Percentiles rank a stretch among this genome's conserved stretches.
These are phyloP conservation scores for Peniophora sp. DNA, from an alignment of 1,284 basidiomycete genomes.

Conservation along the genomic window DNA sequence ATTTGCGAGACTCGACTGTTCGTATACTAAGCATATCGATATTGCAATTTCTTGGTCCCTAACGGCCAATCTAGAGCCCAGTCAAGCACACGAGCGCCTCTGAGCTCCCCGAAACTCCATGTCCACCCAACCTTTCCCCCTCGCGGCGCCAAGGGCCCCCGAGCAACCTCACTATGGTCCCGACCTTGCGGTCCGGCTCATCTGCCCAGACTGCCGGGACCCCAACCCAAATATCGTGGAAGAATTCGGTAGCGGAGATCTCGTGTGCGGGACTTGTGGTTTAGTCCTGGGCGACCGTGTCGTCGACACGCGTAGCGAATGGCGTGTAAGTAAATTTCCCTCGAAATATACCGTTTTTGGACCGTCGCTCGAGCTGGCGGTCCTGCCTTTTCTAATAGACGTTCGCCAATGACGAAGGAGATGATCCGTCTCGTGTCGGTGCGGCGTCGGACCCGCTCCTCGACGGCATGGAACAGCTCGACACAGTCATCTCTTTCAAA, in stretches of 20 bases:
- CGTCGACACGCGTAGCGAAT: constrained; percentile 97
- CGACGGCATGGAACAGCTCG: constrained; percentile 89
- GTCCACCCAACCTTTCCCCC: constrained; percentile 53
- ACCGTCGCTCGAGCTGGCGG: constrained; percentile 11
- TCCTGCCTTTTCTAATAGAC: constrained; percentile 57
- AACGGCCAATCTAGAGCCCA: no score
- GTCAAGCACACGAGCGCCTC: no score
- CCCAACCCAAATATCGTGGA: constrained; percentile 93
- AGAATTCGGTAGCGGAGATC: constrained; percentile 95
- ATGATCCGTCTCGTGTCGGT: constrained; percentile 99
- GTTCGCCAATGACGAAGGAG: constrained; percentile 98
- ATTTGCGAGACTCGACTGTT: no score
- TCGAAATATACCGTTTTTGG: constrained; percentile 11
- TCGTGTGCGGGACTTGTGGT: constrained; percentile 96
- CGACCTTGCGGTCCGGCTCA: constrained; percentile 83
- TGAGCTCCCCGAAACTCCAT: background rate
- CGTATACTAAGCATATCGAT: no score
- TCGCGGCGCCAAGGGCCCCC: constrained; percentile 35
- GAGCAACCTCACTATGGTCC: constrained; percentile 54
- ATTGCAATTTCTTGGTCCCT: no score
- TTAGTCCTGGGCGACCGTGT: constrained; percentile 93
- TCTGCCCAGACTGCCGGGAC: constrained; percentile 91
- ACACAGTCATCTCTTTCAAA: constrained; percentile 91
- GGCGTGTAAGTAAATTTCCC: constrained; percentile 64
- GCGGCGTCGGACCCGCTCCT: constrained; percentile 89